These are phyloP conservation scores for Rhinocladiella mackenziei DNA, from an alignment of 2,329 filamentous ascomycete genomes.

Conservation along the genomic window DNA sequence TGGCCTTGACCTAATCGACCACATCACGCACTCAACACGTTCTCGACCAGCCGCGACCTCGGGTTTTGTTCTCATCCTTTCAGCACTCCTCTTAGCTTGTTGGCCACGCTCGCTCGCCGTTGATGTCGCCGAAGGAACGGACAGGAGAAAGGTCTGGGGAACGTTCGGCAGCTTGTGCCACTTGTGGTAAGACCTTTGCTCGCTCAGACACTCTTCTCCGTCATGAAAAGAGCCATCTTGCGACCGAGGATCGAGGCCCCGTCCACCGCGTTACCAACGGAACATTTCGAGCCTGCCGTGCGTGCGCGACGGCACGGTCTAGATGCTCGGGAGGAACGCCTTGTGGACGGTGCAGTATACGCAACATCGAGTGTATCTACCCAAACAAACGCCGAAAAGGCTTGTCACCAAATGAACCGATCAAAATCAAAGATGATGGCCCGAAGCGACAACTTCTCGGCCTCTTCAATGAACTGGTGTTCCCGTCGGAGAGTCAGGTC, in stretches of 20 bases:
- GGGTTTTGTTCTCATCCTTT: background rate
- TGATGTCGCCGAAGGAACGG: constrained; percentile 6
- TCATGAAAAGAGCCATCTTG: constrained; percentile 41
- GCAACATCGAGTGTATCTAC: constrained; percentile 39
- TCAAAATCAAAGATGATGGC: constrained; percentile 39
- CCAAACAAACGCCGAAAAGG: constrained; percentile 38
- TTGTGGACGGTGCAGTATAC: constrained; percentile 35
- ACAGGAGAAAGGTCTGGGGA: constrained; percentile 8
- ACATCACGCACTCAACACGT: too few relatives aligned
- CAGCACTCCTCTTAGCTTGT: too few relatives aligned
- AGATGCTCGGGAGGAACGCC: constrained; percentile 28
- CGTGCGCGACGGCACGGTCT: constrained; percentile 40
- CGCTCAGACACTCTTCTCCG: constrained; percentile 40
- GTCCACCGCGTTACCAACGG: constrained; percentile 42
- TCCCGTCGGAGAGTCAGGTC: constrained; percentile 2
- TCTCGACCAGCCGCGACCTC: too few relatives aligned
- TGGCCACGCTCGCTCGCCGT: background rate
- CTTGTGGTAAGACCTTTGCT: constrained; percentile 23
- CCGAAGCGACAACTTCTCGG: constrained; percentile 12
- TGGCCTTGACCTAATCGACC: too few relatives aligned
- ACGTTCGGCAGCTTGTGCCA: constrained; percentile 19
- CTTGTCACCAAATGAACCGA: constrained; percentile 24
- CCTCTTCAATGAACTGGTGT: constrained; percentile 19
- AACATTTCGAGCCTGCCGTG: constrained; percentile 41
- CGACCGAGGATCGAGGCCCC: constrained; percentile 30